Base-by-base conservation (phyloP, 2,329 filamentous ascomycete genomes). In the Calonectria pteridis region DNA sequence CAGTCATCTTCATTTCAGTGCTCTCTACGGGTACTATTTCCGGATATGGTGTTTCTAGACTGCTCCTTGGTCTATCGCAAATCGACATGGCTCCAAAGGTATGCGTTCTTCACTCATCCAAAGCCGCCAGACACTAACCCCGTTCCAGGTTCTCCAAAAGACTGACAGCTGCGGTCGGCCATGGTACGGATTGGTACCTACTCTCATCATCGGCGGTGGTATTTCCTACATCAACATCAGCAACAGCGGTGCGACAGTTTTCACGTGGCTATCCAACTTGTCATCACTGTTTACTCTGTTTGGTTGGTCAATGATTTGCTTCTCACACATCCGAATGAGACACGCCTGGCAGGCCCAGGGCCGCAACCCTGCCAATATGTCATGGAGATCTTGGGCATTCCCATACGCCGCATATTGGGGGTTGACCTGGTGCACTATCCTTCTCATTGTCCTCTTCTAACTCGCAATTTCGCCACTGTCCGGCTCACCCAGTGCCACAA, bases 401-500 rank as follows among this genome's bases (percentile, higher is more conserved):
- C 87, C 87, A 0, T 84, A 82, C 59, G 84, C 82, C 1, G 83
- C 86, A 0, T 87, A 81, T 79, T 89, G 84, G 83, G 87, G 85
- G 2, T 81, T 88, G 37, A 73, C 77, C 49, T 87, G 84, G 83
- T 88, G 85, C 69, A 80, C 86, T 49, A 64, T 87, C 18, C 83
- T 89, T 37, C 84, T 88, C 72, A 81, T 87, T 50, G 83, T 85
- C 5, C 84, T 88, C 70, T 88, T 89, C 76, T 89, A 89, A 74
- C 84, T 89, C 1, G 81, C 84, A 5, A 80, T 88, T 3, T 88
- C 85, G 83, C 87, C 88, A 0, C 80, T 89, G 3, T 80, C 76
- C 1, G 81, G 77, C 0, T 58, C 72, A 1, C 75, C 82, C 1
- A 82, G 77, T 11, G 87, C 85, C 0, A 78, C 83, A 73, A 81